Percentiles rank a stretch among this genome's conserved stretches.
Evolutionary conservation across 305 asterid species (phyloP).

Genomic region (Ilex paraguariensis): DNA sequence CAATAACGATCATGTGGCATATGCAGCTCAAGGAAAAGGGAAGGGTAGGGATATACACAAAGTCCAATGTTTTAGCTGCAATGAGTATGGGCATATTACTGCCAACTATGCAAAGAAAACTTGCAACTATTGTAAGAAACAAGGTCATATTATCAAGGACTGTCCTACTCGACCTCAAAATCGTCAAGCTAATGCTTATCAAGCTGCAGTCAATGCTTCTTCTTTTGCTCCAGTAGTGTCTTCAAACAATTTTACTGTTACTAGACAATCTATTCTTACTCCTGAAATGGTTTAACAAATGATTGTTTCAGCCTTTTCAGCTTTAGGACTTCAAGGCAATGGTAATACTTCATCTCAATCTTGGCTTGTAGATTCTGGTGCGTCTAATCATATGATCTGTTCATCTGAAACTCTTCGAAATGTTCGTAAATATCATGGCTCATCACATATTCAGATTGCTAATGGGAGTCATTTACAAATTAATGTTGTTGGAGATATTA

Average conservation of each 20-base stretch:
- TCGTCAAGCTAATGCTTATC: background rate
- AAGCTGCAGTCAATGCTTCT: background rate
- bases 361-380: background rate
- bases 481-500: background rate
- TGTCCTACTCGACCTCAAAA: conserved; percentile 2
- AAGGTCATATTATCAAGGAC: background rate
- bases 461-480: conserved; percentile 4
- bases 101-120: background rate
- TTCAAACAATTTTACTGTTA: background rate
- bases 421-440: background rate
- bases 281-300: conserved; percentile 8
- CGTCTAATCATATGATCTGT: conserved; percentile 8
- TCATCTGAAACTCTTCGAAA: background rate
- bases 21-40: background rate
- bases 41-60: too few species aligned
- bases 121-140: background rate
- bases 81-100: background rate
- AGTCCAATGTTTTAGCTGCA: background rate
- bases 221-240: background rate
- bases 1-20: background rate
- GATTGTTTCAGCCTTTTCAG: background rate
- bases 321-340: conserved; percentile 6
- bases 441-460: background rate
- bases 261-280: background rate
- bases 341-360: background rate